Evolutionary conservation across 306 rosid genomes (phyloP), one percentile per base, ranked within the genome.

Genomic region (Lathyrus oleraceus): DNA sequence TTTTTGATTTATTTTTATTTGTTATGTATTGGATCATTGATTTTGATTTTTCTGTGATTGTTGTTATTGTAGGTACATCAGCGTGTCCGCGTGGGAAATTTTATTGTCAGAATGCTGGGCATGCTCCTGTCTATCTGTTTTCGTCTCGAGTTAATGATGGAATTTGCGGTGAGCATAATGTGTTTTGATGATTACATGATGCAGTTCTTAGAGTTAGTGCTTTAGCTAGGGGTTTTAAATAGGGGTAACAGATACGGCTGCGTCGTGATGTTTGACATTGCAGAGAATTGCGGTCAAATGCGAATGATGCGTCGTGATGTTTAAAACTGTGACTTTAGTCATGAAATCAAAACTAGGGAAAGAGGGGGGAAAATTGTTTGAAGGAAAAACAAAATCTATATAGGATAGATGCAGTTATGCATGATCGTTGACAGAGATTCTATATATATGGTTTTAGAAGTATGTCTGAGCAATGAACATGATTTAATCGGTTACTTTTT

Each of bases 141-240:
- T 95, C 99, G 6, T 95, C 99, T 12, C 79, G 96, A 79, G 99
- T 95, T 77, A 91, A 91, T 73, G 99, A 95, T 81, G 97, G 96
- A 52, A 86, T 91, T 30, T 95, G 99, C 32, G 99, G 99, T 94
- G 74, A 81, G 96, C 70, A 3, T 13, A 10, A 47, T 61, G 11
- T 40, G 40, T 65, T 44, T 39, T 28, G 12, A 4, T 42, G 5
- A 51, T 25, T 67, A 59, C 51, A 39, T 59, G 57, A 5, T 64
- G 45, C 7, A 11, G 0, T 44, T 5, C 23, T 53, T 76, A 43
- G 16, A 52, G 1, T 66, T 11, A 14, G 17, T 66, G 71, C 25
- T 67, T 71, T 19, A 32, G 69, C 11, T 2, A 57, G 63, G 63
- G 63, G 39, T 57, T 57, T 57, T 57, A 14, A 27, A 56, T 27